These are phyloP conservation scores for Scenedesmus sp. DNA, from an alignment of 163 green algal species.

Conservation along the genomic window DNA sequence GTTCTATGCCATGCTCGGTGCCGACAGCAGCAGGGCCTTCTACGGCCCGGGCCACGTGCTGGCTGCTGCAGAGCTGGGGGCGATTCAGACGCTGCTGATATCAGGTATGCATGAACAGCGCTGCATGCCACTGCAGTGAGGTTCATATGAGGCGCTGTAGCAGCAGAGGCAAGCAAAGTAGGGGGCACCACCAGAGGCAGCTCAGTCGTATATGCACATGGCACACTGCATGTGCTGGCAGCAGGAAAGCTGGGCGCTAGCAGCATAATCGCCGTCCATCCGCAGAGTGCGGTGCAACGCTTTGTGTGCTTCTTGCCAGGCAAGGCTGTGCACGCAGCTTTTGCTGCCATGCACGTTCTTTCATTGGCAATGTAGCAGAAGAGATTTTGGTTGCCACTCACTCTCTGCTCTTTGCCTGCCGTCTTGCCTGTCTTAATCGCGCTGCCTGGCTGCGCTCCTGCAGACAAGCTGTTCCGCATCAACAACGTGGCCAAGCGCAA, in stretches of 20 bases:
- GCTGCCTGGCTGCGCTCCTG: slow-evolving; percentile 47
- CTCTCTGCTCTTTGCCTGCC: background rate
- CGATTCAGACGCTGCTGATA: slow-evolving; percentile 95
- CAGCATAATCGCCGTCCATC: too few relatives aligned
- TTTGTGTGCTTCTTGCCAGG: too few relatives aligned
- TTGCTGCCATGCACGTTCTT: too few relatives aligned
- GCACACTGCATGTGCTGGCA: too few relatives aligned
- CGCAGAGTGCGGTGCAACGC: too few relatives aligned
- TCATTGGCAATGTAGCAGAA: too few relatives aligned
- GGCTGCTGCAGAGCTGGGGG: slow-evolving; percentile 91
- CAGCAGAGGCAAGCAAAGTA: too few relatives aligned
- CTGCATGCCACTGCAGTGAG: background rate
- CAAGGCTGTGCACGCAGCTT: too few relatives aligned
- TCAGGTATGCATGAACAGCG: slow-evolving; percentile 52
- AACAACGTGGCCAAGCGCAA: slow-evolving; percentile 77
- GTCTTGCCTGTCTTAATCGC: background rate
- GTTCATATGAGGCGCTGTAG: background rate
- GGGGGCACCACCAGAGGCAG: too few relatives aligned
- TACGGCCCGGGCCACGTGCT: slow-evolving; percentile 96
- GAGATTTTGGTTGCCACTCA: too few relatives aligned
- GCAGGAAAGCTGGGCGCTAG: too few relatives aligned
- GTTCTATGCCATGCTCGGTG: slow-evolving; percentile 92
- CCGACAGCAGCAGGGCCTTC: slow-evolving; percentile 89
- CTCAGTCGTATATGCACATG: too few relatives aligned
- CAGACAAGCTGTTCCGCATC: slow-evolving; percentile 84